These are phyloP conservation scores for Thelonectria discophora DNA, from an alignment of 2,329 filamentous ascomycete species.

Conservation along the genomic window DNA sequence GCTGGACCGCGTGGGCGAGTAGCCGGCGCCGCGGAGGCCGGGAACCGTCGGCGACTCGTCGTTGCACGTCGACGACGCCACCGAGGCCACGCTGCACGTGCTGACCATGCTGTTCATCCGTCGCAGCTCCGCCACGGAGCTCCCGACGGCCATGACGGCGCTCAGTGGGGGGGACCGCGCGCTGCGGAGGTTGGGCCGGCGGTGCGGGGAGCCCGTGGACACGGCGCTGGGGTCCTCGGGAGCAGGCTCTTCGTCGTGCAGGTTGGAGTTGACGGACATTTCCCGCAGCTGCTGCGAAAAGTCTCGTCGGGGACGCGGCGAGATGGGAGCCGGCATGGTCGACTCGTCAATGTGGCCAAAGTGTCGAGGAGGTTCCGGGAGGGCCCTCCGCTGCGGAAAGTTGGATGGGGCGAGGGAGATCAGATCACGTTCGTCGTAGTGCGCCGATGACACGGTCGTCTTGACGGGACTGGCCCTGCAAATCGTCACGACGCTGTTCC, in stretches of 20 bases:
- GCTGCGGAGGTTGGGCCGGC: slow-evolving; percentile 29
- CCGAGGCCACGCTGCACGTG: slow-evolving; percentile 53
- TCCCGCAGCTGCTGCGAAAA: slow-evolving; percentile 34
- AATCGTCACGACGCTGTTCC: slow-evolving; percentile 22
- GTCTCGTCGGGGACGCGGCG: slow-evolving; percentile 37
- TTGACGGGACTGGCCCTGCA: slow-evolving; percentile 27
- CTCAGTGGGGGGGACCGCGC: slow-evolving; percentile 19
- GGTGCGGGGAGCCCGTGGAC: slow-evolving; percentile 38
- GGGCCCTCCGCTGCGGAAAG: slow-evolving; percentile 34
- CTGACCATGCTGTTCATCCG: slow-evolving; percentile 66
- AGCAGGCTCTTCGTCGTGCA: slow-evolving; percentile 30
- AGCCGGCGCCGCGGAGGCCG: slow-evolving; percentile 50
- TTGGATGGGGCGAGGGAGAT: slow-evolving; percentile 43
- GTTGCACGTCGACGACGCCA: slow-evolving; percentile 41
- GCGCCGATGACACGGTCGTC: slow-evolving; percentile 41
- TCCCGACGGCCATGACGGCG: slow-evolving; percentile 44
- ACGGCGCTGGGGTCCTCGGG: slow-evolving; percentile 29
- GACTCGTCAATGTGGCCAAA: slow-evolving; percentile 42
- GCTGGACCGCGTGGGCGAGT: slow-evolving; percentile 46
- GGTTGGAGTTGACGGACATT: slow-evolving; percentile 33
- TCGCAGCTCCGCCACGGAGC: slow-evolving; percentile 61
- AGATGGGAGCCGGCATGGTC: slow-evolving; percentile 41
- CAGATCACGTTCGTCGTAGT: slow-evolving; percentile 48
- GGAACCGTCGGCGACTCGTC: slow-evolving; percentile 53
- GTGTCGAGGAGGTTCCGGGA: slow-evolving; percentile 45